Base-by-base conservation (phyloP, 768 basidiomycete genomes). In the Leccinum incarnatum region DNA sequence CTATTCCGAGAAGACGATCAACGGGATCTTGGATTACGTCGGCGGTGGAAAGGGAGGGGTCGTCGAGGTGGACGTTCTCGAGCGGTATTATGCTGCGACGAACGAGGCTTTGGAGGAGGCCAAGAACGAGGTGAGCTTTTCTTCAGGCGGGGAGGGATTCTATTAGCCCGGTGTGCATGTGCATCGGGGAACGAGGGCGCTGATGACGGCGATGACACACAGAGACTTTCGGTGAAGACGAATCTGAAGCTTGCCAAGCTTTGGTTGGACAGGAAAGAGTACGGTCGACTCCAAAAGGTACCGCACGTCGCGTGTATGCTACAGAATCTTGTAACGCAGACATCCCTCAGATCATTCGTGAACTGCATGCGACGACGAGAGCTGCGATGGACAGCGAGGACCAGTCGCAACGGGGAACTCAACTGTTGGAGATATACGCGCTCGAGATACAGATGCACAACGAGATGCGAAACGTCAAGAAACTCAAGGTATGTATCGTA, bases 391-490 rank as follows among this genome's bases (percentile, higher is more conserved):
- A 90, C 48, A 85, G 80, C 45, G 92, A 83, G 55, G 89, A 91
- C 65, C 88, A 92, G 68, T 96, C 96, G 48, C 95, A 97, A 72
- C 87, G 91, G 53, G 95, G 95, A 12, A 97, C 96, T 1, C 88
- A 97, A 62, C 80, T 98, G 10, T 82, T 98, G 27, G 97, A 99
- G 75, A 94, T 98, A 40, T 98, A 98, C 67, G 96, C 97, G 1
- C 85, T 98, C 45, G 97, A 99, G 73, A 99, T 99, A 57, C 95
- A 98, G 71, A 99, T 99, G 97, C 95, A 98, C 77, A 95, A 95
- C 65, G 95, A 98, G 75, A 91, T 88, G 63, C 85, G 90, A 65
- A 97, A 99, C 69, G 89, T 88, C 77, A 95, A 95, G 78, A 98
- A 98, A 73, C 81, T 98, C 51, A 96, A 98, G 82, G 95, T 90